Conservation (phyloP, 2,329 filamentous ascomycete species). For the Hymenoscyphus repandus region DNA sequence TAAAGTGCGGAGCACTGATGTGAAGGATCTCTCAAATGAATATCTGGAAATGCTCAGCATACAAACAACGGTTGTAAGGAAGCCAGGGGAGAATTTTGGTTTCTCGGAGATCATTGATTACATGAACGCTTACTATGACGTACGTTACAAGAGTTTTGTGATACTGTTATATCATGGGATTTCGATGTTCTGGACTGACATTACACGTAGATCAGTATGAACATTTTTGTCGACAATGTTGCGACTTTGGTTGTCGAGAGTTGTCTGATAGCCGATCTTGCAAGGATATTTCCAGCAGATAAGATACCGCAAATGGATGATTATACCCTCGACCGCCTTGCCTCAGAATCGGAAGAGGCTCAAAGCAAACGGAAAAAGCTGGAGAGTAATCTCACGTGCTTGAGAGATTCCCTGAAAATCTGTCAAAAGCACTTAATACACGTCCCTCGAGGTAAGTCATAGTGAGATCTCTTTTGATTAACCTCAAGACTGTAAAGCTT, state of each 20-base stretch:
- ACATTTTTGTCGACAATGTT: conserved; percentile 5
- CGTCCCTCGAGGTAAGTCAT: background rate
- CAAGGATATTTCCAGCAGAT: background rate
- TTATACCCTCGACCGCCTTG: background rate
- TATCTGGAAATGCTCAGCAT: background rate
- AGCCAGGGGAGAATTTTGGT: background rate
- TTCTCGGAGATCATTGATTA: background rate
- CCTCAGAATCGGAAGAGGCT: background rate
- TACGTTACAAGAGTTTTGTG: background rate
- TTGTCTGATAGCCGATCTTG: conserved; percentile 69
- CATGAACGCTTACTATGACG: conserved; percentile 5
- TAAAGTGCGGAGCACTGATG: background rate
- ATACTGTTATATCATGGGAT: too few species aligned
- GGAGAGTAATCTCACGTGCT: background rate
- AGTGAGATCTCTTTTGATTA: background rate
- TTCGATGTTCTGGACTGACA: background rate
- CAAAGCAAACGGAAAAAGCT: background rate
- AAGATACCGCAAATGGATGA: background rate
- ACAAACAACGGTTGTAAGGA: background rate
- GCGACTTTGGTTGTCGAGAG: conserved; percentile 42
- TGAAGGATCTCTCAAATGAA: background rate
- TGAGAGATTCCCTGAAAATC: background rate
- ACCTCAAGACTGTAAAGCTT: too few species aligned
- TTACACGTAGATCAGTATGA: background rate
- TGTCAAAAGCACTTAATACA: background rate